These are phyloP conservation scores for Vigna reflexopilosa DNA, from an alignment of 306 rosid genomes.

Conservation along the genomic window DNA sequence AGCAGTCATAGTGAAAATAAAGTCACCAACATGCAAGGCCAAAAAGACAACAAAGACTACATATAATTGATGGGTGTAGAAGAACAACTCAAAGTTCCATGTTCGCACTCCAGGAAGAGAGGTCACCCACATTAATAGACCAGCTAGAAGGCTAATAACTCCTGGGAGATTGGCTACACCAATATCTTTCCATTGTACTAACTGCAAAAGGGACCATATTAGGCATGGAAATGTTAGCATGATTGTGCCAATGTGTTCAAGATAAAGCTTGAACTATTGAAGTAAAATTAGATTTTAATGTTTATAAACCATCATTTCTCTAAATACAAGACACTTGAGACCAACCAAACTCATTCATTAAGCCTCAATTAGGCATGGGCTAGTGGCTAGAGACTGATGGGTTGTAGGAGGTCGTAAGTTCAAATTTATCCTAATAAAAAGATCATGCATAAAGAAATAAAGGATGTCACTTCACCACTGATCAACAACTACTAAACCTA, in stretches of 20 bases:
- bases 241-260: constrained; percentile 22
- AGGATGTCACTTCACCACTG: background rate
- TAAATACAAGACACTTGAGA: constrained; percentile 1
- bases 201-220: constrained; percentile 55
- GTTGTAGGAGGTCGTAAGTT: background rate
- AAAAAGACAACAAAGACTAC: constrained; percentile 72
- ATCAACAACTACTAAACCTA: background rate
- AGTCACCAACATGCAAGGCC: constrained; percentile 92
- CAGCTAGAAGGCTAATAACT: constrained; percentile 78
- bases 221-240: constrained; percentile 24
- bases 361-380: background rate
- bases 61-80: constrained; percentile 93
- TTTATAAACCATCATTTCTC: background rate
- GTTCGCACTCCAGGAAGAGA: constrained; percentile 82
- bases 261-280: constrained; percentile 18
- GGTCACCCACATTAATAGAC: constrained; percentile 92
- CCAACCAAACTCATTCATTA: background rate
- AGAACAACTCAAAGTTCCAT: constrained; percentile 83
- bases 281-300: background rate
- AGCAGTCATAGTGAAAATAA: constrained; percentile 70
- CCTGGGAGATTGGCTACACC: constrained; percentile 83
- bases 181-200: constrained; percentile 69
- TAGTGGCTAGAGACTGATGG: background rate
- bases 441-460: background rate
- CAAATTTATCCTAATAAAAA: background rate